Percentiles rank a stretch among this genome's conserved stretches.
phyloP scores from a whole-genome alignment of 257 asterid genomes.

The Apocynum venetum region DNA sequence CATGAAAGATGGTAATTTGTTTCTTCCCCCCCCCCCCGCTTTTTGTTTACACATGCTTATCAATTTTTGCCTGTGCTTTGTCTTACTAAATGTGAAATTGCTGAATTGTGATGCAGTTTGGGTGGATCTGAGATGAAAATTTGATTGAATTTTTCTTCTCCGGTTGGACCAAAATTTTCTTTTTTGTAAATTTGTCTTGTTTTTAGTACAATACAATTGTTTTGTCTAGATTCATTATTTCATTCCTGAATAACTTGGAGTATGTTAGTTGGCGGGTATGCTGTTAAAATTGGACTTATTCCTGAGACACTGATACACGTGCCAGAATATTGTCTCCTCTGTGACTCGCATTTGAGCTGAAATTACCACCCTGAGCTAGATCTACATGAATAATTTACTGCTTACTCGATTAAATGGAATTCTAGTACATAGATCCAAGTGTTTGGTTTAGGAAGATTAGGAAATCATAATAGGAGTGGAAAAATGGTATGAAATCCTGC shows the following conservation, averaged over 20 bases:
- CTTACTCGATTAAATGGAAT: background rate
- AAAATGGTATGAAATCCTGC: background rate
- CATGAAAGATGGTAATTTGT: conserved; percentile 68
- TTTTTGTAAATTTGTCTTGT: background rate
- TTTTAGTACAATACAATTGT: background rate
- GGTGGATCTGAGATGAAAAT: background rate
- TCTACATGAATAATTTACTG: background rate
- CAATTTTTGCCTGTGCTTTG: background rate
- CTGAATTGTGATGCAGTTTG: background rate
- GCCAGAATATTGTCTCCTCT: background rate
- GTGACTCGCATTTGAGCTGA: background rate
- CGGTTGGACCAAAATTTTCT: background rate
- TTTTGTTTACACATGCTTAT: background rate
- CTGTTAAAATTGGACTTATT: background rate
- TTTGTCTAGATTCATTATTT: background rate
- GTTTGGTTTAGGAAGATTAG: background rate
- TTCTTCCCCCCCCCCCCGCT: background rate
- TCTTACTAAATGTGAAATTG: background rate
- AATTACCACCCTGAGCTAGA: background rate
- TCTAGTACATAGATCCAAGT: background rate
- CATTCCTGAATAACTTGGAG: background rate
- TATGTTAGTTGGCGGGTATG: background rate
- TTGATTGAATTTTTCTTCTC: background rate
- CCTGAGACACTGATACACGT: background rate
- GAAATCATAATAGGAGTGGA: background rate